Base-by-base conservation (phyloP, 2,329 filamentous ascomycete genomes). In the Fusarium sp. region DNA sequence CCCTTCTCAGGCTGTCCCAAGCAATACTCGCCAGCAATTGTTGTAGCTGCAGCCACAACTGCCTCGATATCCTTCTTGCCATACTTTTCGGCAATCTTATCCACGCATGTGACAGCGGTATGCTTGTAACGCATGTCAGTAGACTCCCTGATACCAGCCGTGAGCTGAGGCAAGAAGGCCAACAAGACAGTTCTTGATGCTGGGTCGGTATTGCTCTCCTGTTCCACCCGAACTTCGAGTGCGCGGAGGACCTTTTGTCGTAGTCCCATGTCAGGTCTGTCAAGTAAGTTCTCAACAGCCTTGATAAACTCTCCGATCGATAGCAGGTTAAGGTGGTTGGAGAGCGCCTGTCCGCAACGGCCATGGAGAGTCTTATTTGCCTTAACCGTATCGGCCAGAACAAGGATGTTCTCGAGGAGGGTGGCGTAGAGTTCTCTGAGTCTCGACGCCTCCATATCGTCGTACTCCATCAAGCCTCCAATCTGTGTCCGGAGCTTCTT, bases 51-150 rank as follows among this genome's bases (percentile, higher is more conserved):
- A 6, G 87, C 87, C 25, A 91, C 85, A 42, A 97, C 91, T 42
- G 89, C 90, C 69, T 91, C 88, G 3, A 91, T 84, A 74, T 97
- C 92, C 77, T 94, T 96, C 83, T 96, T 96, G 70, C 96, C 96
- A 76, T 97, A 98, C 77, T 95, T 95, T 79, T 97, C 94, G 4
- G 92, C 88, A 66, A 99, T 96, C 78, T 93, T 92, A 80, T 97
- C 94, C 42, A 98, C 90, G 72, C 95, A 98, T 35, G 90, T 89
- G 64, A 99, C 90, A 2, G 94, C 92, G 13, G 92, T 93, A 72
- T 94, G 90, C 79, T 95, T 94, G 77, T 96, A 90, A 27, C 88
- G 84, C 52, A 91, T 86, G 69, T 96, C 90, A 31, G 86, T 82
- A 9, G 91, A 91, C 48, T 91, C 87, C 55, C 90, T 84, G 60